A percentile compares a stretch with the other conserved stretches of the same genome.
phyloP scores from a whole-genome alignment of 1,284 basidiomycete species.

The Ustilago xerochloae region DNA sequence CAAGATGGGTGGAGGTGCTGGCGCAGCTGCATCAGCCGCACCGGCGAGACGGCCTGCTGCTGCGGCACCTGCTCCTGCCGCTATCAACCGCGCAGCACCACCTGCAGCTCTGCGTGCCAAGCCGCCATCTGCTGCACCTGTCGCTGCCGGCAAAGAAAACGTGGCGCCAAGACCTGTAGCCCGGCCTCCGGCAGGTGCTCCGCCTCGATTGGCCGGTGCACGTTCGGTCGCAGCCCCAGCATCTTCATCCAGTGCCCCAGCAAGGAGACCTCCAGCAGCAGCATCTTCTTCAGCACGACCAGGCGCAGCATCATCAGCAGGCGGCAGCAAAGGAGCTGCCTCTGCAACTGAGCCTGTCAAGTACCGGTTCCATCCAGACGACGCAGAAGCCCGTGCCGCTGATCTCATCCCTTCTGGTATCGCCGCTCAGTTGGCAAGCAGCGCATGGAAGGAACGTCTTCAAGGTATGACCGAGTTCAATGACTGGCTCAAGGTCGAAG shows the following conservation, averaged over 20 bases:
- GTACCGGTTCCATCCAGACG: slow-evolving; percentile 89
- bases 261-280: slow-evolving; percentile 72
- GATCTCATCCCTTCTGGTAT: slow-evolving; percentile 81
- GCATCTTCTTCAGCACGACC: slow-evolving; percentile 67
- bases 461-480: slow-evolving; percentile 87
- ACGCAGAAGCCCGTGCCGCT: slow-evolving; percentile 84
- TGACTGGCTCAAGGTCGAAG: slow-evolving; percentile 80
- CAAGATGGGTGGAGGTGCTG: slow-evolving; percentile 43
- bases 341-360: slow-evolving; percentile 80
- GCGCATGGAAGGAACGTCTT: slow-evolving; percentile 92
- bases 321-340: slow-evolving; percentile 73
- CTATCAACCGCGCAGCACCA: slow-evolving; percentile 31
- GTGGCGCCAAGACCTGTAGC: slow-evolving; percentile 38
- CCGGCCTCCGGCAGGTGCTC: slow-evolving; percentile 18
- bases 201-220: slow-evolving; percentile 13
- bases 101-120: slow-evolving; percentile 26
- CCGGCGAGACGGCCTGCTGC: slow-evolving; percentile 26
- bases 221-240: slow-evolving; percentile 30
- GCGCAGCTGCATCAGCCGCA: slow-evolving; percentile 24
- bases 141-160: slow-evolving; percentile 37
- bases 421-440: slow-evolving; percentile 80
- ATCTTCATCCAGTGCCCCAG: slow-evolving; percentile 52
- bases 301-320: slow-evolving; percentile 68
- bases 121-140: slow-evolving; percentile 21
- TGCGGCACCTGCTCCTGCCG: slow-evolving; percentile 16